Conservation (phyloP, 1,139 yeast genomes). For the Pichia sp. region DNA sequence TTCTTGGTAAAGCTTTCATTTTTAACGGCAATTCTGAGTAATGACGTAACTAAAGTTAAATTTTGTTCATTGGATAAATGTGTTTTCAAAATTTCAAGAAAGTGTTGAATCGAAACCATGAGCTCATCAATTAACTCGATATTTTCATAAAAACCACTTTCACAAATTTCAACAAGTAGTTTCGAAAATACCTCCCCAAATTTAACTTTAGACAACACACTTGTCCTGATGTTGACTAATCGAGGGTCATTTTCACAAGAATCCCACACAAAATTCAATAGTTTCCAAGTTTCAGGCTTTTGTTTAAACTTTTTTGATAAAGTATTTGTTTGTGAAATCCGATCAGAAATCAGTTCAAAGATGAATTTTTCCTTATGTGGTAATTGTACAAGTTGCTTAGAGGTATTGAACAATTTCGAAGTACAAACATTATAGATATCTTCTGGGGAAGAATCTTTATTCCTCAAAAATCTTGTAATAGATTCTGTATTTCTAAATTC, state of each 20-base stretch:
- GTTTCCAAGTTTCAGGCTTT: conserved; percentile 39
- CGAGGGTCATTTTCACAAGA: conserved; percentile 17
- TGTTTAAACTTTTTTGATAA: conserved; percentile 35
- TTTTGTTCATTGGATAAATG: conserved; percentile 24
- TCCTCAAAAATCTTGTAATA: conserved; percentile 52
- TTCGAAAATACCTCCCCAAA: conserved; percentile 30
- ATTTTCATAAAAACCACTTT: conserved; percentile 7
- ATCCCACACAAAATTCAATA: conserved; percentile 39
- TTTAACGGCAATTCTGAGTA: conserved; percentile 11
- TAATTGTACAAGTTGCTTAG: conserved; percentile 37
- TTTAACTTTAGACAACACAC: conserved; percentile 30
- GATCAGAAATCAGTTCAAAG: conserved; percentile 59
- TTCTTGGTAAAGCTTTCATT: not conserved
- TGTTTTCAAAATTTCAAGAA: conserved; percentile 24
- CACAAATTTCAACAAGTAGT: conserved; percentile 15
- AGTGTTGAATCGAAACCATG: conserved; percentile 10
- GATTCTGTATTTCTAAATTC: conserved; percentile 8
- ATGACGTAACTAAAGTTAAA: conserved; percentile 14
- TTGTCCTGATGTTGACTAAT: conserved; percentile 14
- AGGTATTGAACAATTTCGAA: conserved; percentile 33
- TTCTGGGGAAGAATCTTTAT: conserved; percentile 40
- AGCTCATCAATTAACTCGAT: conserved; percentile 9
- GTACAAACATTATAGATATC: conserved; percentile 40
- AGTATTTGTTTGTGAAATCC: conserved; percentile 44
- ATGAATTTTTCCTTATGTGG: conserved; percentile 59